Conservation (phyloP, 352 stramenopile species). For the Stephanocyclus meneghinianus region DNA sequence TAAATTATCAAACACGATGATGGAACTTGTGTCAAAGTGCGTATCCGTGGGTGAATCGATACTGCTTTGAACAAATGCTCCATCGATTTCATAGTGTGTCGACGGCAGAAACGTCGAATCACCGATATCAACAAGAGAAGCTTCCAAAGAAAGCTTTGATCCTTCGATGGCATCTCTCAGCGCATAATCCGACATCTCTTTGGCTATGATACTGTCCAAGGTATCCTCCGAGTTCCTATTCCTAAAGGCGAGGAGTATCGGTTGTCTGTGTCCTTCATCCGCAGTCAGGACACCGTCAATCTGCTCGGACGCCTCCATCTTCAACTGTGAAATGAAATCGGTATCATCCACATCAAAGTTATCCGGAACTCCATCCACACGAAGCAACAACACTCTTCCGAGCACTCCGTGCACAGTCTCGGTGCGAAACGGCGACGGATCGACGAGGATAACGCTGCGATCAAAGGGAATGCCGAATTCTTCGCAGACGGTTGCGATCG, state of each 20-base stretch:
- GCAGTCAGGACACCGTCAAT: constrained; percentile 14
- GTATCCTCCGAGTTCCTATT: not conserved
- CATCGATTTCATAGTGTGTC: constrained; percentile 55
- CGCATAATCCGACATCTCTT: constrained; percentile 52
- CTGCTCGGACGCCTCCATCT: constrained; percentile 7
- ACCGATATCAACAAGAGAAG: not conserved
- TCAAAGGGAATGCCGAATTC: constrained; percentile 23
- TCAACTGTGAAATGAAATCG: constrained; percentile 29
- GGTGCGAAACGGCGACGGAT: not conserved
- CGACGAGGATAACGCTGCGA: not conserved
- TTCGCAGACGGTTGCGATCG: constrained; percentile 7
- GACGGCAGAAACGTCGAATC: constrained; percentile 31
- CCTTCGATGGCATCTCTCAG: constrained; percentile 29
- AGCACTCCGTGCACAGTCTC: constrained; percentile 15
- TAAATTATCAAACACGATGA: constrained; percentile 67
- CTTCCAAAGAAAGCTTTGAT: not conserved
- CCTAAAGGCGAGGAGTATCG: constrained; percentile 21
- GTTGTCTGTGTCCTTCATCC: constrained; percentile 3
- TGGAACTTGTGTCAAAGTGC: constrained; percentile 60
- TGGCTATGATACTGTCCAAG: constrained; percentile 34
- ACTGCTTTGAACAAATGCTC: constrained; percentile 36
- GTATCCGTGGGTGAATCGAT: constrained; percentile 18
- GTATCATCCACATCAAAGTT: constrained; percentile 21
- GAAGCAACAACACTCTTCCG: constrained; percentile 16
- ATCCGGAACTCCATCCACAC: constrained; percentile 10